Evolutionary conservation across 768 basidiomycete species (phyloP), one percentile per base, ranked within the genome.

Genomic region (Porphyrellus cyaneotinctus): DNA sequence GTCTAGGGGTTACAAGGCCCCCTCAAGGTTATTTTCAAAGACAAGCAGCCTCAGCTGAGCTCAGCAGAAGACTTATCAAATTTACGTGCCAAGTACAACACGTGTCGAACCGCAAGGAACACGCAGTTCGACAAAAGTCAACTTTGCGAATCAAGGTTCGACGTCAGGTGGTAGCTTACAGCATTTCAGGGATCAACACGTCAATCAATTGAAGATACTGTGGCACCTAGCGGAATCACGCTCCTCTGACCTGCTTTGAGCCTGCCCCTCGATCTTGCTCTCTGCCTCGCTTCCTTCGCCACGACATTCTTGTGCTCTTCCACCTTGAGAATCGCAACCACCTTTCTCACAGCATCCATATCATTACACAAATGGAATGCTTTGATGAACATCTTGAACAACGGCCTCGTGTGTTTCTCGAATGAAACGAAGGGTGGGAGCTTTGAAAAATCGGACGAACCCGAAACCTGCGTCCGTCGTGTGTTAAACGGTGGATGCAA

Each of bases 301-400:
- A 46, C 2, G 6, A 31, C 45, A 22, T 58, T 39, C 41, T 51
- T 53, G 50, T 45, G 20, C 11, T 61, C 59, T 33, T 75, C 77
- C 33, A 70, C 74, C 54, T 78, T 81, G 60, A 87, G 58, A 52
- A 87, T 82, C 20, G 75, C 78, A 22, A 84, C 58, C 20, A 87
- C 75, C 39, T 56, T 73, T 62, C 74, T 71, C 23, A 82, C 85
- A 36, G 81, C 82, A 12, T 64, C 65, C 8, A 63, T 55, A 63
- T 91, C 88, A 20, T 76, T 76, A 26, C 81, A 70, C 37, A 72
- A 46, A 63, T 80, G 77, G 56, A 90, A 77, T 14, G 81, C 82
- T 60, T 78, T 82, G 61, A 87, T 79, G 67, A 91, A 83, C 80
- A 83, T 83, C 72, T 77, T 84, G 66, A 84, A 85, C 67, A 91